Conservation (phyloP, 345 rosid genomes). For the Mallotus nudiflorus region DNA sequence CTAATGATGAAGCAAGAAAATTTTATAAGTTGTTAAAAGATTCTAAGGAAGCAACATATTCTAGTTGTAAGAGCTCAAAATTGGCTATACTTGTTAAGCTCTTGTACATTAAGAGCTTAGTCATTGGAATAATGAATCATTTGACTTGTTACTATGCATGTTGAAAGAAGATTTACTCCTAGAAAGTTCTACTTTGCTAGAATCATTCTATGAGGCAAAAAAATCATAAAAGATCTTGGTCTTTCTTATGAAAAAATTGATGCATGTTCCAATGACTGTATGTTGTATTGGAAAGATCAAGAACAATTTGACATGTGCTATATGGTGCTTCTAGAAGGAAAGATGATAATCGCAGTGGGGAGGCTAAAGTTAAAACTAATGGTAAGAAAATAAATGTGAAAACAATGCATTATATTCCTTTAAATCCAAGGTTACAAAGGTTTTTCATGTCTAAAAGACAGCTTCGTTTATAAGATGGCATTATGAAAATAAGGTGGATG, state of each 20-base stretch:
- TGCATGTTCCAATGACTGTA: too few species aligned
- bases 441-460: neutral
- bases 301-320: neutral
- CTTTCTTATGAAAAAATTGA: too few species aligned
- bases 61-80: neutral
- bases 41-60: too few species aligned
- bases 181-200: too few species aligned
- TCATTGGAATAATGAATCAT: too few species aligned
- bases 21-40: neutral
- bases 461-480: neutral
- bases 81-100: neutral
- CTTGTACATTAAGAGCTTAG: too few species aligned
- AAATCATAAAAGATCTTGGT: too few species aligned
- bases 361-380: too few species aligned
- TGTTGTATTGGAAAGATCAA: neutral
- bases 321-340: neutral
- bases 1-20: neutral
- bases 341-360: neutral
- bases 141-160: too few species aligned
- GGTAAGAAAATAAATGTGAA: neutral
- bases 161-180: too few species aligned
- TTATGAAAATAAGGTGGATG: neutral
- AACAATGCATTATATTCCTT: neutral
- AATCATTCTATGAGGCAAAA: too few species aligned
- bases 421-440: neutral